Percentiles rank a stretch among this genome's conserved stretches.
Evolutionary conservation across 208 protist genomes (phyloP).

Genomic region (Tritrichomonas musculus): DNA sequence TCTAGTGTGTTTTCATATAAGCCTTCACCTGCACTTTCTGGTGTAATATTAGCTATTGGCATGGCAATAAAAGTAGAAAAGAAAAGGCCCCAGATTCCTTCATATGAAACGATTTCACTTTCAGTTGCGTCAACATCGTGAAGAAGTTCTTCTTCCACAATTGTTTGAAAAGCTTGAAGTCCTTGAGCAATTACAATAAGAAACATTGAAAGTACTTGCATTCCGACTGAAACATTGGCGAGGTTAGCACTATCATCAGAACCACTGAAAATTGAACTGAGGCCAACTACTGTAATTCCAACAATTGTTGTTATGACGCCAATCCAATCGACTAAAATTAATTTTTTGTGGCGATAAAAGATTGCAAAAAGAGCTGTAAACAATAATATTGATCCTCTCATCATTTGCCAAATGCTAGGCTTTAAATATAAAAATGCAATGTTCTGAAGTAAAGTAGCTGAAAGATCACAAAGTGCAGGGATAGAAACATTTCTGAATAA

Average conservation of each 20-base stretch:
- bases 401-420: constrained; percentile 14
- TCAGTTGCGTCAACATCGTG: constrained; percentile 19
- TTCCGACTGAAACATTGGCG: not conserved
- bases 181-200: not conserved
- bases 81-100: not conserved
- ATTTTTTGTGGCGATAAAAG: not conserved
- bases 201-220: not conserved
- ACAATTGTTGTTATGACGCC: not conserved
- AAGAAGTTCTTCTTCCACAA: constrained; percentile 27
- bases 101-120: constrained; percentile 14
- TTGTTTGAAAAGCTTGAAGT: not conserved
- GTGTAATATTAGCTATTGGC: not conserved
- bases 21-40: not conserved
- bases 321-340: not conserved
- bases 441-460: not conserved
- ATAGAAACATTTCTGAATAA: not conserved
- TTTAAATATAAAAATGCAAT: not conserved
- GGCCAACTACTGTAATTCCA: not conserved
- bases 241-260: not conserved
- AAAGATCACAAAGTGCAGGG: not conserved
- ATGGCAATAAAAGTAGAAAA: not conserved
- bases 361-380: constrained; percentile 4
- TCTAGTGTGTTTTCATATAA: not conserved
- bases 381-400: not conserved
- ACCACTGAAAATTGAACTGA: not conserved